Evolutionary conservation across 2,329 filamentous ascomycete species (phyloP).

Genomic region (Penicillium capsulatum): DNA sequence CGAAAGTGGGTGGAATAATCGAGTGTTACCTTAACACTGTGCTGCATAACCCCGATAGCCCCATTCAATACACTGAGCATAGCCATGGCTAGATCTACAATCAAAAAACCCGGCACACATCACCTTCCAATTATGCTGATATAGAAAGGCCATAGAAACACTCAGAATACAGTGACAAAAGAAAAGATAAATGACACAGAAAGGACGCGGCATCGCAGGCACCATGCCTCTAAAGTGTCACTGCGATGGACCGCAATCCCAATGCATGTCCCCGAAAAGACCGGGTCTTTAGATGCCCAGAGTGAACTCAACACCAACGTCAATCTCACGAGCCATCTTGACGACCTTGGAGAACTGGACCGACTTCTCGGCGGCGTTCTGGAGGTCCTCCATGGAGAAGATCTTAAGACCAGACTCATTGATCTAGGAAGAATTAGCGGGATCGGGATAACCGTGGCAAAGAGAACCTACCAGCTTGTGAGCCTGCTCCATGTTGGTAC

Average conservation of each 20-base stretch:
- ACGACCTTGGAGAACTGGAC: conserved; percentile 99
- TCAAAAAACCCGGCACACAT: conserved; percentile 11
- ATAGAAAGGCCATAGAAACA: conserved; percentile 22
- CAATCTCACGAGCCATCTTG: conserved; percentile 96
- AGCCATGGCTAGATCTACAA: too few relatives aligned
- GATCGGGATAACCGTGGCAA: neutral
- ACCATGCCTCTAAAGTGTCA: conserved; percentile 15
- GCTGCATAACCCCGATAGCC: too few relatives aligned
- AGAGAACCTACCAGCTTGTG: conserved; percentile 62
- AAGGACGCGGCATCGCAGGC: conserved; percentile 14
- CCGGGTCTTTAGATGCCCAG: conserved; percentile 70
- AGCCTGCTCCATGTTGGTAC: conserved; percentile 95
- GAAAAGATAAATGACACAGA: conserved; percentile 27
- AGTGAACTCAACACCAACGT: conserved; percentile 92
- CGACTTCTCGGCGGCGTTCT: conserved; percentile 94
- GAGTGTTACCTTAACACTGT: too few relatives aligned
- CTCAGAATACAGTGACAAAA: conserved; percentile 29
- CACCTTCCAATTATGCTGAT: conserved; percentile 24
- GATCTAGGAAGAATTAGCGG: conserved; percentile 51
- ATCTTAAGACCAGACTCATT: conserved; percentile 99
- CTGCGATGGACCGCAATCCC: conserved; percentile 8
- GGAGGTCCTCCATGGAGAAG: conserved; percentile 97
- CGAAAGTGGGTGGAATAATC: too few relatives aligned
- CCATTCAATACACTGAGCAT: too few relatives aligned
- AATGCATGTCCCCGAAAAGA: conserved; percentile 14